Evolutionary conservation across 768 basidiomycete genomes (phyloP), one percentile per base, ranked within the genome.

Genomic region (Tulasnella sp.): DNA sequence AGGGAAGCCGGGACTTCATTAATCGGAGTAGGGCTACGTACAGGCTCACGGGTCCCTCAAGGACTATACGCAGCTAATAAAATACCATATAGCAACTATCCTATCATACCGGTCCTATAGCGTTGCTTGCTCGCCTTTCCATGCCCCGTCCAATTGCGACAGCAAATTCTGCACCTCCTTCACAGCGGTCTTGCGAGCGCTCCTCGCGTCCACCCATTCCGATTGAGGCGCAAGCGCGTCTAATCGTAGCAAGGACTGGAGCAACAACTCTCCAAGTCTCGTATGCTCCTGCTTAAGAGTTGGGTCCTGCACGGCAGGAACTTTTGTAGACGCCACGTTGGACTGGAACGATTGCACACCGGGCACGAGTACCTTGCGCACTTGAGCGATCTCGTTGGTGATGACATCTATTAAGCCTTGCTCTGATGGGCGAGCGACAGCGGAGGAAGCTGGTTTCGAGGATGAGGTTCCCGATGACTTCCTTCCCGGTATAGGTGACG

Each of bases 231-330:
- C 86, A 83, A 98, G 89, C 75, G 93, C 94, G 83, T 99, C 97
- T 46, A 99, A 87, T 75, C 94, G 91, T 28, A 99, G 89, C 40
- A 99, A 88, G n/a, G 92, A 89, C 85, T 98, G 96, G 37, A 98
- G 89, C 37, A 99, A 89, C 79, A 95, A 86, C 86, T 98, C 97
- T 37, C 90, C 91, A 76, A 99, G 87, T 24, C 94, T 86, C 18
- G 87, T 86, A 82, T 92, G 90, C 78, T 90, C 89, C 79, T 86
- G 86, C 80, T 86, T 87, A 12, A 86, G 81, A 84, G 84, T 37
- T 85, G 84, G 75, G 82, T 82, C 40, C 81, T 82, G 18, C 82
- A 82, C 81, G 18, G 84, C 78, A 6, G 82, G 58, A 9, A 82
- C 76, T 24, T 84, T 82, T 4, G 75, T 40, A 4, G 48, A 48